A percentile compares a stretch with the other conserved stretches of the same genome.
These are phyloP conservation scores for Alternaria sp. DNA, from an alignment of 2,329 filamentous ascomycete genomes.

Conservation along the genomic window DNA sequence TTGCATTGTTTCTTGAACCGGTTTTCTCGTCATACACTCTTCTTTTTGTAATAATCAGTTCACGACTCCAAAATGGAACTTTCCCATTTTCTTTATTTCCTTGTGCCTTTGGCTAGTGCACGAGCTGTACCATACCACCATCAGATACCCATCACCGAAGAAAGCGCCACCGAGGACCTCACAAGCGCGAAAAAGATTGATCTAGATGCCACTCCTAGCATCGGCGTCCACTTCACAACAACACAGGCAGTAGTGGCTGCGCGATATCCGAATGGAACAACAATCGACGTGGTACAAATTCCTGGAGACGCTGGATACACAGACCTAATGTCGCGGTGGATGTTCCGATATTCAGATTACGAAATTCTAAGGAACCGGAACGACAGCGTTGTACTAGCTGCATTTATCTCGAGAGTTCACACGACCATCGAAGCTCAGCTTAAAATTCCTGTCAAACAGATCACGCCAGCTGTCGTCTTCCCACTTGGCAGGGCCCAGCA, in stretches of 20 bases:
- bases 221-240: constrained; percentile 42
- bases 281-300: constrained; percentile 32
- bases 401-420: constrained; percentile 27
- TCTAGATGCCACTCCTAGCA: constrained; percentile 17
- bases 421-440: constrained; percentile 27
- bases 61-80: constrained; percentile 17
- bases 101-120: constrained; percentile 22
- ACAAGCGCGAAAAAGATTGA: neutral
- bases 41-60: constrained; percentile 2
- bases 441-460: constrained; percentile 15
- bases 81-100: constrained; percentile 6
- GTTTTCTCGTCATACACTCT: neutral
- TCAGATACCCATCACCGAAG: constrained; percentile 14
- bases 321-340: constrained; percentile 35
- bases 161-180: neutral
- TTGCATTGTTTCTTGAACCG: neutral
- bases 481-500: constrained; percentile 20
- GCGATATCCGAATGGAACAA: constrained; percentile 35
- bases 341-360: constrained; percentile 12
- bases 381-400: constrained; percentile 28
- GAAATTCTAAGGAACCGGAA: constrained; percentile 18
- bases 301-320: constrained; percentile 35
- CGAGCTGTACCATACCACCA: constrained; percentile 10
- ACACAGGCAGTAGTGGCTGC: constrained; percentile 37
- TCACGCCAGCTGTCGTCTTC: constrained; percentile 27